Percentiles rank a stretch among this genome's conserved stretches.
These are phyloP conservation scores for Candida sojae DNA, from an alignment of 1,139 yeast species.

Conservation along the genomic window DNA sequence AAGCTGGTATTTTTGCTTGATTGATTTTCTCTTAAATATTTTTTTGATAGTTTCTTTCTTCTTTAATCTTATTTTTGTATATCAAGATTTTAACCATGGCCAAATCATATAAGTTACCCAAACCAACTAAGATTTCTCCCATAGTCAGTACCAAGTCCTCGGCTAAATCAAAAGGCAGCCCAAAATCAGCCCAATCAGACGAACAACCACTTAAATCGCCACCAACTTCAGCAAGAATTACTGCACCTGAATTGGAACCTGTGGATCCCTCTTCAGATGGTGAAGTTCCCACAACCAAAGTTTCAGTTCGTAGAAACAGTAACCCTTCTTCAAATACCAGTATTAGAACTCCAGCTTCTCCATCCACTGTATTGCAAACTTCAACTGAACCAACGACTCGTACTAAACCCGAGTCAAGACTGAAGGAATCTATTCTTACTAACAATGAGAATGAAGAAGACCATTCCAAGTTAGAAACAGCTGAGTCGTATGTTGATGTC, in stretches of 20 bases:
- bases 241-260: constrained; percentile 7
- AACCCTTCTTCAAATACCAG: neutral
- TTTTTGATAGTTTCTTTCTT: neutral
- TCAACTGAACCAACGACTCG: neutral
- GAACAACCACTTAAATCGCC: neutral
- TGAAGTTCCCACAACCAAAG: constrained; percentile 6
- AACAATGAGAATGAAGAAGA: neutral
- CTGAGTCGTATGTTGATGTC: neutral
- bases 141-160: neutral
- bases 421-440: neutral
- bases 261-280: constrained; percentile 4
- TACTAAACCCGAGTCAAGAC: neutral
- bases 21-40: neutral
- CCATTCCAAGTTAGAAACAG: neutral
- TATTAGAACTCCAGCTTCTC: neutral
- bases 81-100: neutral
- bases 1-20: neutral
- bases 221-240: constrained; percentile 1
- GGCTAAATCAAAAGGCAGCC: constrained; percentile 1
- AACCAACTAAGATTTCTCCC: neutral
- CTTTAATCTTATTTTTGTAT: neutral
- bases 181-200: neutral
- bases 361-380: neutral
- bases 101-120: neutral
- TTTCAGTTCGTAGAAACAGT: constrained; percentile 9